phyloP scores from a whole-genome alignment of 2,329 filamentous ascomycete genomes.

The Alternaria conjuncta region DNA sequence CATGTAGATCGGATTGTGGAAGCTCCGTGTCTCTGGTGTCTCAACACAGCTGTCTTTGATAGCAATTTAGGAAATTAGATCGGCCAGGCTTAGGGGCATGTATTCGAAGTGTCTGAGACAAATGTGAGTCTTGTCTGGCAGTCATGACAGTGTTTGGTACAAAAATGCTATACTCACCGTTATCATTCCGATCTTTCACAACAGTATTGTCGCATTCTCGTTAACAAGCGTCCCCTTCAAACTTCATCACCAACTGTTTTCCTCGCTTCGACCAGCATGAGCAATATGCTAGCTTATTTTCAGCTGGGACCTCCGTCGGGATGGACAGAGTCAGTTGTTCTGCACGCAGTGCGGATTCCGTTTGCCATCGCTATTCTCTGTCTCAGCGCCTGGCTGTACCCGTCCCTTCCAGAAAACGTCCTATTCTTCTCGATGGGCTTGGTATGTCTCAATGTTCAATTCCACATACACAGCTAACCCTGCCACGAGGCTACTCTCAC shows the following conservation, averaged over 20 bases:
- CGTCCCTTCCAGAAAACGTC: background rate
- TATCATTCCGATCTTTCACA: background rate
- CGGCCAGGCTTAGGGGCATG: background rate
- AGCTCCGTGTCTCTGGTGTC: background rate
- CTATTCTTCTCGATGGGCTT: background rate
- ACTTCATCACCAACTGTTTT: background rate
- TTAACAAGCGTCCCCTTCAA: background rate
- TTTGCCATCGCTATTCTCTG: background rate
- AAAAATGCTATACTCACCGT: background rate
- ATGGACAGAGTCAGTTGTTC: background rate
- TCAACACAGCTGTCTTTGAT: background rate
- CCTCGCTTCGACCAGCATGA: background rate
- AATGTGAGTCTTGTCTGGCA: background rate
- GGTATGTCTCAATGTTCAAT: background rate
- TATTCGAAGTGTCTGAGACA: background rate
- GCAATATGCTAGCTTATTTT: background rate
- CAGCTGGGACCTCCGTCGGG: background rate
- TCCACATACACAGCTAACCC: background rate
- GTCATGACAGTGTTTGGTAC: background rate
- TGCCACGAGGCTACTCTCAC: background rate
- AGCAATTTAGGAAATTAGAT: background rate
- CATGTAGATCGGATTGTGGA: background rate
- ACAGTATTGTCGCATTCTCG: background rate
- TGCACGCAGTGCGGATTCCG: background rate
- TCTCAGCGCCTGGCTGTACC: background rate